Evolutionary conservation across 352 stramenopile genomes (phyloP).

Genomic region (Nothophytophthora sp.): DNA sequence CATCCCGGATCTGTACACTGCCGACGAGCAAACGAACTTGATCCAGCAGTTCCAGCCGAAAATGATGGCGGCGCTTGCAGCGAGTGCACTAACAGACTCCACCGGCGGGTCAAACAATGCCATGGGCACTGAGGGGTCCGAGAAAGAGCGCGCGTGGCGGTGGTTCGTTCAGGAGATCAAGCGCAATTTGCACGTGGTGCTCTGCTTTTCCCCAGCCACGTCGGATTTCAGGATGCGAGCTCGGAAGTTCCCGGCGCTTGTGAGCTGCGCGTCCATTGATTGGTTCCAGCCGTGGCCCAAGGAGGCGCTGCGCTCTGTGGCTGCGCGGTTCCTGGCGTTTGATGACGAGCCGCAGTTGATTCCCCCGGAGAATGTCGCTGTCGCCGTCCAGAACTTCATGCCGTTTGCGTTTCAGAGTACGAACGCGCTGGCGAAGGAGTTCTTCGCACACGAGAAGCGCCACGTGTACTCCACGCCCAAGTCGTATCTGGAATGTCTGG

Average conservation of each 20-base stretch:
- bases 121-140: constrained; percentile 31
- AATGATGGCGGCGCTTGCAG: constrained; percentile 66
- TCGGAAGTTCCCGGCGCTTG: constrained; percentile 93
- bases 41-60: constrained; percentile 88
- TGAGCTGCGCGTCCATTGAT: constrained; percentile 94
- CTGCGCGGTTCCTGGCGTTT: constrained; percentile 72
- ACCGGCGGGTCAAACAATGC: background rate
- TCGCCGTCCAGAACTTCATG: constrained; percentile 91
- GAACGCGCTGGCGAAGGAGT: constrained; percentile 84
- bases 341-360: constrained; percentile 23
- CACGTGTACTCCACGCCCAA: constrained; percentile 94
- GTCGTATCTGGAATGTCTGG: constrained; percentile 92
- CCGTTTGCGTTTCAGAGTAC: constrained; percentile 93
- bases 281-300: constrained; percentile 94
- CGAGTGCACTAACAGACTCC: constrained; percentile 10
- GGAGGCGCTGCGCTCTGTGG: constrained; percentile 91
- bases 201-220: constrained; percentile 95
- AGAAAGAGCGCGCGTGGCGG: constrained; percentile 93
- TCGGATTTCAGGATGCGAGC: constrained; percentile 87
- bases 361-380: constrained; percentile 30
- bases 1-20: constrained; percentile 92
- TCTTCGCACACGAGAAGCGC: constrained; percentile 77
- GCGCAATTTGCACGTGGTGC: constrained; percentile 93
- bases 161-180: constrained; percentile 93
- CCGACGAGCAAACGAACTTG: constrained; percentile 91